phyloP scores from a whole-genome alignment of 176 grass and related monocot genomes.

The Lolium perenne region DNA sequence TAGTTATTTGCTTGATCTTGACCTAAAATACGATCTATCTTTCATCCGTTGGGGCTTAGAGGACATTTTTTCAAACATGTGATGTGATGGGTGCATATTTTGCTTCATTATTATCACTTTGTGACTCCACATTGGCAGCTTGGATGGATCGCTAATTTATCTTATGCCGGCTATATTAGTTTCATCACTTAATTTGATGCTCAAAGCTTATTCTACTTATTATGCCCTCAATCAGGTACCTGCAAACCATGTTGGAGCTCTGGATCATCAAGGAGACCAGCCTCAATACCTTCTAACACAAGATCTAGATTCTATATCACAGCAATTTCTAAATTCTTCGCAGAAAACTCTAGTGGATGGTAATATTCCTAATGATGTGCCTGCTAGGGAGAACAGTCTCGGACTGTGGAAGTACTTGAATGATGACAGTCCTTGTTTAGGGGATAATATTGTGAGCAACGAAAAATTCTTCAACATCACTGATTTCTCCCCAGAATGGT shows the following conservation, averaged over 20 bases:
- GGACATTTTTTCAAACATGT: not conserved
- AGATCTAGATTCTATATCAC: slow-evolving; percentile 51
- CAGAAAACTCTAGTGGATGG: slow-evolving; percentile 29
- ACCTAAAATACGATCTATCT: slow-evolving; percentile 8
- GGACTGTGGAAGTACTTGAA: slow-evolving; percentile 66
- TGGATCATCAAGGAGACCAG: slow-evolving; percentile 49
- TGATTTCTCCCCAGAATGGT: slow-evolving; percentile 88
- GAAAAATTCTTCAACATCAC: slow-evolving; percentile 68
- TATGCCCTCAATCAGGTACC: slow-evolving; percentile 38
- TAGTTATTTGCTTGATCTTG: not conserved
- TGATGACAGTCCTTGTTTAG: slow-evolving; percentile 49
- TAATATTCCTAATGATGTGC: slow-evolving; percentile 44
- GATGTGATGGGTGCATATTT: slow-evolving; percentile 27
- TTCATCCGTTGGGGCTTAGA: not conserved
- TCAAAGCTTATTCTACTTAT: slow-evolving; percentile 45
- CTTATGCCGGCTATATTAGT: slow-evolving; percentile 46
- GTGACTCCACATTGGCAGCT: slow-evolving; percentile 26
- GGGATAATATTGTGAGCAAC: slow-evolving; percentile 38
- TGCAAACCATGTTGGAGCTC: slow-evolving; percentile 34
- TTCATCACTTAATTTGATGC: slow-evolving; percentile 33
- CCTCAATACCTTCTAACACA: slow-evolving; percentile 33
- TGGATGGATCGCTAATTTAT: slow-evolving; percentile 20
- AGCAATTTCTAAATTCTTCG: slow-evolving; percentile 35
- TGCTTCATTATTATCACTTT: slow-evolving; percentile 15
- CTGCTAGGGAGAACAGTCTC: slow-evolving; percentile 62